Conservation (phyloP, 2,329 filamentous ascomycete genomes). For the Fusarium newnesense region DNA sequence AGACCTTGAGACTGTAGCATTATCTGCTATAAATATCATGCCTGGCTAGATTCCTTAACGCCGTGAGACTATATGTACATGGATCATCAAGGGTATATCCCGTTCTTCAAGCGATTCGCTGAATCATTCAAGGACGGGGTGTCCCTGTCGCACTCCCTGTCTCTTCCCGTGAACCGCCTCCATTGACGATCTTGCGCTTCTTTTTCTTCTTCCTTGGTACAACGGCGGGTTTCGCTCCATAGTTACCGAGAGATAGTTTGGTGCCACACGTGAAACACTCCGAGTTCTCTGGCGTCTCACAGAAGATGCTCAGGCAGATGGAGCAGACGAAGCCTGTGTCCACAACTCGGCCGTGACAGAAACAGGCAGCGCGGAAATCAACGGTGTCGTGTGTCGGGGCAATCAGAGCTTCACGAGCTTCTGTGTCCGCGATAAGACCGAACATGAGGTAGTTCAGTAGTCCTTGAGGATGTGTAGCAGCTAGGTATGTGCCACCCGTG, state of each 20-base stretch:
- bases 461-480: constrained; percentile 69
- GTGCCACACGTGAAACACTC: constrained; percentile 88
- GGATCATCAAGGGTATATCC: constrained; percentile 36
- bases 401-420: constrained; percentile 71
- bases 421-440: constrained; percentile 78
- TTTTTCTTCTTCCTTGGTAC: constrained; percentile 78
- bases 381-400: constrained; percentile 85
- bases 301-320: constrained; percentile 95
- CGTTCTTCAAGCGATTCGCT: constrained; percentile 10
- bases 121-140: constrained; percentile 54
- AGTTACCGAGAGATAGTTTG: constrained; percentile 77
- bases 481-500: constrained; percentile 67
- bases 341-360: constrained; percentile 91
- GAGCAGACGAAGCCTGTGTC: constrained; percentile 96
- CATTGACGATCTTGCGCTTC: constrained; percentile 73
- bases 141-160: constrained; percentile 70
- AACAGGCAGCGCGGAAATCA: constrained; percentile 98
- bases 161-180: constrained; percentile 60
- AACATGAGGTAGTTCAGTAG: constrained; percentile 95
- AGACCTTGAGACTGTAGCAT: neutral
- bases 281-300: constrained; percentile 68
- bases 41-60: neutral
- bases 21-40: neutral
- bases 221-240: constrained; percentile 81
- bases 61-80: neutral